Conservation (phyloP, 2,329 filamentous ascomycete genomes). For the Leptosphaerulina australis region DNA sequence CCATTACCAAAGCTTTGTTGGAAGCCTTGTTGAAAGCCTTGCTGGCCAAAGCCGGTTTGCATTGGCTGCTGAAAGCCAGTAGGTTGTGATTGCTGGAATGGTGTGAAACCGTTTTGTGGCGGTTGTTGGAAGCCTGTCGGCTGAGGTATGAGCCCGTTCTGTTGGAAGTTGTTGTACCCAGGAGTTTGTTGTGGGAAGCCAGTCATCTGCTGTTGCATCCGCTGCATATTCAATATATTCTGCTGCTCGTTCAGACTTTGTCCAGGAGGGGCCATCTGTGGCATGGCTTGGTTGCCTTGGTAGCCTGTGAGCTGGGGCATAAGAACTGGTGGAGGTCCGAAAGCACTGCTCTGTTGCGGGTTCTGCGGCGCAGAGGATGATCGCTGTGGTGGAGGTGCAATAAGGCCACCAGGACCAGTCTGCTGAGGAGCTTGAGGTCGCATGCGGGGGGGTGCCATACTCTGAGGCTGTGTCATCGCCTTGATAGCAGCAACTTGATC, state of each 20-base stretch:
- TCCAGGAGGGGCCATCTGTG: constrained; percentile 71
- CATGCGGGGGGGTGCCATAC: constrained; percentile 60
- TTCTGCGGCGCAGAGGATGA: constrained; percentile 88
- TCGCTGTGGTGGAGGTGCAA: constrained; percentile 78
- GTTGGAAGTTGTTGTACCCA: constrained; percentile 38
- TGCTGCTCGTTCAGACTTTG: constrained; percentile 76
- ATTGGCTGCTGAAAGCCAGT: constrained; percentile 49
- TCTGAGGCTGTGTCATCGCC: constrained; percentile 47
- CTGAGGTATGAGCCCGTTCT: constrained; percentile 48
- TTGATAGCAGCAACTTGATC: constrained; percentile 48
- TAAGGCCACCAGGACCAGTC: constrained; percentile 64
- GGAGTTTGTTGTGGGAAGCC: constrained; percentile 48
- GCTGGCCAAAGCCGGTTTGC: constrained; percentile 54
- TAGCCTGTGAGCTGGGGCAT: constrained; percentile 85
- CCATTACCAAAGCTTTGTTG: constrained; percentile 54
- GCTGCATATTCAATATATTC: constrained; percentile 45
- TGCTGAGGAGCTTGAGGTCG: constrained; percentile 74
- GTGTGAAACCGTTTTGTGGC: constrained; percentile 48
- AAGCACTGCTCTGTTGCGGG: constrained; percentile 69
- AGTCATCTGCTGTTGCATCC: constrained; percentile 47
- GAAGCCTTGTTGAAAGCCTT: constrained; percentile 40
- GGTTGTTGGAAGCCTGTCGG: constrained; percentile 54
- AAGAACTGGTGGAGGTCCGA: constrained; percentile 71
- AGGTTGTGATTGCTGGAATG: constrained; percentile 55
- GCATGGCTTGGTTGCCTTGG: constrained; percentile 54